Conservation (phyloP, 1,284 basidiomycete species). For the Cryptococcus sp. region DNA sequence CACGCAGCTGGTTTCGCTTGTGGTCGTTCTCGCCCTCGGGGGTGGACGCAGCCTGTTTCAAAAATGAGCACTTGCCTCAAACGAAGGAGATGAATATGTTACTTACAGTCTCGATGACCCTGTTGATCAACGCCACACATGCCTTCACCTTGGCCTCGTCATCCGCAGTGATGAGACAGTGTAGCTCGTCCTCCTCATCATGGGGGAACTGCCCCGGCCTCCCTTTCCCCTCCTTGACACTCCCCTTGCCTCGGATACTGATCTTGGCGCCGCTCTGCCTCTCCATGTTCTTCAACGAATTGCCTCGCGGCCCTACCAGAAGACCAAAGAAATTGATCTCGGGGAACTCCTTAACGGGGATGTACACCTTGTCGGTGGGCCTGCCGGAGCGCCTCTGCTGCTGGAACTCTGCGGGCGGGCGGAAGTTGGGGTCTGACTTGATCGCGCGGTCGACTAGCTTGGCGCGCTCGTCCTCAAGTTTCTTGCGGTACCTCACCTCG, state of each 20-base stretch:
- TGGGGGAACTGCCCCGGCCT: constrained; percentile 87
- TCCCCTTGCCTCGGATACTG: constrained; percentile 95
- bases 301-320: constrained; percentile 95
- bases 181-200: constrained; percentile 97
- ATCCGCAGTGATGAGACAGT: constrained; percentile 94
- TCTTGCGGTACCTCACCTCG: constrained; percentile 95
- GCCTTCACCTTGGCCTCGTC: constrained; percentile 82
- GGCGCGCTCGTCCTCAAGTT: constrained; percentile 95
- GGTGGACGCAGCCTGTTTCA: constrained; percentile 82
- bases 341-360: constrained; percentile 98
- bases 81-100: not conserved
- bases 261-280: constrained; percentile 97
- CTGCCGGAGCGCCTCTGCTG: constrained; percentile 87
- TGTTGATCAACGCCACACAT: constrained; percentile 95
- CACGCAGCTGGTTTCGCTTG: constrained; percentile 97
- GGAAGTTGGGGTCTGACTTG: constrained; percentile 96
- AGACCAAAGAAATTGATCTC: constrained; percentile 99
- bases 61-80: not conserved
- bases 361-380: constrained; percentile 96
- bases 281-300: constrained; percentile 99
- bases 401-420: constrained; percentile 78
- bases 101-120: constrained; percentile 93
- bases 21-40: constrained; percentile 99
- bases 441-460: constrained; percentile 90
- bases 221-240: constrained; percentile 97